Evolutionary conservation across 108 stramenopile species (phyloP), one percentile per base, ranked within the genome.

Genomic region (Aurantiochytrium sp.): DNA sequence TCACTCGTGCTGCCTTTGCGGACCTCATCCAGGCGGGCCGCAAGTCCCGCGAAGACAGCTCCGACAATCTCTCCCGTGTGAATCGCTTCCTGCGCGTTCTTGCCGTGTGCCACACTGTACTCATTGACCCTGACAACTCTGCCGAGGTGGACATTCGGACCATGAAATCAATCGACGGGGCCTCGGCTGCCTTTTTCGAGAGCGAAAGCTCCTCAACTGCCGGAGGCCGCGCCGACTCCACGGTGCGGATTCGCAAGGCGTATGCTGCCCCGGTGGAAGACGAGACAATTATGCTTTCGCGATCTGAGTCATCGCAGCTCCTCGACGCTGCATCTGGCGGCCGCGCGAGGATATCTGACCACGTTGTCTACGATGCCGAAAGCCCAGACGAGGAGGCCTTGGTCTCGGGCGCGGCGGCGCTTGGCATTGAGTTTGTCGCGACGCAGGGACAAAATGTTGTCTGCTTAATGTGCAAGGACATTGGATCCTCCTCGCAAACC

Each of bases 61-160:
- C 64, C 42, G 1, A 4, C 14, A 28, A 69, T 8, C 42, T 69
- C 2, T 23, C 10, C 25, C 8, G 4, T 0, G 76, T 90, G 6
- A 21, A 28, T 35, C 64, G 69, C 49, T 90, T 91, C 72, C 43
- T 88, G n/a, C 43, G 43, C 23, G 44, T 60, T 45, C 59, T 98
- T 95, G 96, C 96, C 95, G 25, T 97, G 94, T 93, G 93, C 95
- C 88, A 91, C 72, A 91, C 91, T 43, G 89, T 91, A 49, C 71
- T 90, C 4, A 73, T 87, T n/a, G 89, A 91, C 28, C 44, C 51
- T 19, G 58, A 45, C 4, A 2, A 44, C 59, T 42, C 59, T 5
- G 88, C 19, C 43, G 92, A 90, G 25, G 90, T 44, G 4, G 90
- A 88, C 21, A 71, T 90, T 59, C 73, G 53, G 14, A 44, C 51